Evolutionary conservation across 768 basidiomycete genomes (phyloP), one percentile per base, ranked within the genome.

Genomic region (Mycena vulgaris): DNA sequence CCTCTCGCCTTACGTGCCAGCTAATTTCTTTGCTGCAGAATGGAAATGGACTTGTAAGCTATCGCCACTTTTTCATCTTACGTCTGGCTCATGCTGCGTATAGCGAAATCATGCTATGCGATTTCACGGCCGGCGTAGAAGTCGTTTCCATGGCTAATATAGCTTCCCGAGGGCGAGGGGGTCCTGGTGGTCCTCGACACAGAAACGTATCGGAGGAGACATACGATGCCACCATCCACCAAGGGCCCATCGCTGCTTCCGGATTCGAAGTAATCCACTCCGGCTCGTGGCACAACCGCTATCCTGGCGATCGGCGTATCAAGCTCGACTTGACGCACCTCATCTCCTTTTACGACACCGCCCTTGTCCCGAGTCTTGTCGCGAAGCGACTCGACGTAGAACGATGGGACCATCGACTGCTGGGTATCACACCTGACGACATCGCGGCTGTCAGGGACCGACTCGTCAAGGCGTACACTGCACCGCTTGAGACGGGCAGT

Each of bases 41-140:
- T 86, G 86, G 84, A 86, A 80, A 82, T 83, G 80, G 81, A 85
- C 69, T 87, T 89, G 85, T 87, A 68, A 72, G 85, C 77, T 19
- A 33, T 30, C 35, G 16, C 37, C 51, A 39, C 27, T 31, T 1
- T 37, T 25, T 17, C 65, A 9, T 42, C 47, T 57, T 33, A n/a
- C 23, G 63, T 30, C 33, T 59, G 17, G 19, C 58, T 63, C 25
- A 73, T 53, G n/a, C 23, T 30, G 19, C 28, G 52, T 25, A 6
- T 62, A 87, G 86, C 66, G 87, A 88, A 74, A 76, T 86, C 19
- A 85, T 86, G 82, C 76, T 87, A 10, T 88, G 87, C 69, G 80
- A 87, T 69, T 87, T 88, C 69, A 80, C 77, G 1, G 71, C 76
- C 1, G 85, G 84, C 3, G 75, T 88, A 8, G 75, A 81, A 11